Evolutionary conservation across 805 yeast genomes (phyloP).

Genomic region (Barnettozyma sp.): DNA sequence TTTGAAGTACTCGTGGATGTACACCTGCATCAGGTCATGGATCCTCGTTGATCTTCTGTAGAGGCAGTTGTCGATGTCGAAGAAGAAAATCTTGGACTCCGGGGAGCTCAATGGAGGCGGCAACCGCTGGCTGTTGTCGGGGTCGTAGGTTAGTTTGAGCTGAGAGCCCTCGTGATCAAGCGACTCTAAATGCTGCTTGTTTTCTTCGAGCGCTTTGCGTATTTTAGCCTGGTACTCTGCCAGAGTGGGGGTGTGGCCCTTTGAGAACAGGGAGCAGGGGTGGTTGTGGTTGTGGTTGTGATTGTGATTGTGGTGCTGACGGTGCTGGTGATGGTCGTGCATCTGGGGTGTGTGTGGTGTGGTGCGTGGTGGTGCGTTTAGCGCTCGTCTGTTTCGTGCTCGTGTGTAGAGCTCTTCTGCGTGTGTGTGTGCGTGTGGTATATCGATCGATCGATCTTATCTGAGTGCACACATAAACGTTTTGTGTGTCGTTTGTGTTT

Average conservation of each 20-base stretch:
- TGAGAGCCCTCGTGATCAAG: constrained; percentile 30
- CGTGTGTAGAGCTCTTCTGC: too few species aligned
- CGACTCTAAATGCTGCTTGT: constrained; percentile 27
- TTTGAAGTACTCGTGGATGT: constrained; percentile 77
- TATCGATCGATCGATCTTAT: too few species aligned
- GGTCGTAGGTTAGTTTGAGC: constrained; percentile 26
- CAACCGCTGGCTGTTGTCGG: constrained; percentile 9
- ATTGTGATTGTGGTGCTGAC: constrained; percentile 2
- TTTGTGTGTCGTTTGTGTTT: too few species aligned
- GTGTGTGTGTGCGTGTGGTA: too few species aligned
- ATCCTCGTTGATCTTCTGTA: constrained; percentile 69
- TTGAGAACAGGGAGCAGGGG: background rate
- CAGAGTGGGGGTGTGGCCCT: background rate
- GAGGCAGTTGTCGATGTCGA: constrained; percentile 91
- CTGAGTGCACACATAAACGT: too few species aligned
- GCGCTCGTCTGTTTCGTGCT: too few species aligned
- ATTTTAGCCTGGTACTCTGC: constrained; percentile 10
- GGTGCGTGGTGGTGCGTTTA: too few species aligned
- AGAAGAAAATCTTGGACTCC: constrained; percentile 50
- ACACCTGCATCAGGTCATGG: constrained; percentile 82
- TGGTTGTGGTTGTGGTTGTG: background rate
- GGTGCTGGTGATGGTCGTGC: too few species aligned
- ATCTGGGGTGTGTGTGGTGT: too few species aligned
- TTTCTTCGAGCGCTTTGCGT: constrained; percentile 19
- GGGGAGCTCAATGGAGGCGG: constrained; percentile 21